Evolutionary conservation across 1,139 yeast genomes (phyloP).

Genomic region (Candida albicans): DNA sequence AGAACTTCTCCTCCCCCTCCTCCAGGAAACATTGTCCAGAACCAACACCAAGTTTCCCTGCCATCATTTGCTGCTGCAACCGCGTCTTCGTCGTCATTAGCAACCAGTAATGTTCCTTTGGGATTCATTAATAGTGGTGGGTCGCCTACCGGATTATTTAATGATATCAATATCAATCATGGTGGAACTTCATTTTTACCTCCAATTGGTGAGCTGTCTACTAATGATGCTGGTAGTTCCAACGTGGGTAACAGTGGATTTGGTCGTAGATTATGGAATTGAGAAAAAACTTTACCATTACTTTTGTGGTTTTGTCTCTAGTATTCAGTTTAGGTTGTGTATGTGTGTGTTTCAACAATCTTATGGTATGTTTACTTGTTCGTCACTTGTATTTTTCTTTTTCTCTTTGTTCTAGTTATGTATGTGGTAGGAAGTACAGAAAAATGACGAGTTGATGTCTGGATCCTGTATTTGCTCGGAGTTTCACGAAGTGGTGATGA

Average conservation of each 20-base stretch:
- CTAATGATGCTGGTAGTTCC: conserved; percentile 5
- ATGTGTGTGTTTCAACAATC: background rate
- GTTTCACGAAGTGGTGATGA: too few species aligned
- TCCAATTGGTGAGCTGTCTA: conserved; percentile 13
- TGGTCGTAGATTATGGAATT: conserved; percentile 20
- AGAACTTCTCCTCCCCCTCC: conserved; percentile 11
- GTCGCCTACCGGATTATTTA: conserved; percentile 15
- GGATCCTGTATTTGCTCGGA: too few species aligned
- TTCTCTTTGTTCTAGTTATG: background rate
- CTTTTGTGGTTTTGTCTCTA: too few species aligned
- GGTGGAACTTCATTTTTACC: conserved; percentile 11
- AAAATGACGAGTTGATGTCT: too few species aligned
- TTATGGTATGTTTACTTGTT: background rate
- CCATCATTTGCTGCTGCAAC: too few species aligned
- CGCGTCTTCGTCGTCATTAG: too few species aligned
- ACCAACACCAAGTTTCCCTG: background rate
- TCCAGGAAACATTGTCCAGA: background rate
- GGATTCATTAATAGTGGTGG: conserved; percentile 8
- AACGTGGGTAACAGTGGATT: conserved; percentile 11
- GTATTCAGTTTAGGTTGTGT: background rate
- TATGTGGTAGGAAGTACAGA: too few species aligned
- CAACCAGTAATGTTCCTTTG: conserved; percentile 3
- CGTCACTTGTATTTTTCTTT: background rate
- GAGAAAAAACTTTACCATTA: conserved; percentile 1
- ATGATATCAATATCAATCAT: conserved; percentile 4